Base-by-base conservation (phyloP, 805 yeast species). In the Schwanniomyces vanrijiae region DNA sequence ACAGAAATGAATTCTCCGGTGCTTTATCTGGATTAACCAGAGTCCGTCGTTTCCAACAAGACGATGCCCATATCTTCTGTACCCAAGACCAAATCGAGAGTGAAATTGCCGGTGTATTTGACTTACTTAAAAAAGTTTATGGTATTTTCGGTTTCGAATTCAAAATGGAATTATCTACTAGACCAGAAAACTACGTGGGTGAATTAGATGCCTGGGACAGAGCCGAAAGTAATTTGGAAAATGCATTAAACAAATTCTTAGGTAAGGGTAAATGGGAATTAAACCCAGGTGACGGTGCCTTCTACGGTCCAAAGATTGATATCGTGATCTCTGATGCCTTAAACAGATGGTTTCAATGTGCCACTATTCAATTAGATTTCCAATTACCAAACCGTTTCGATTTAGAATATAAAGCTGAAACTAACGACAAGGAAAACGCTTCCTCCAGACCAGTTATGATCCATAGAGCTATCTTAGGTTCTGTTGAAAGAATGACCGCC, bases 401-500 rank as follows among this genome's bases (percentile, higher is more conserved):
- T 59, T 81, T 94, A 58, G 90, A 87, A 69, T 94, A 80, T 77
- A 86, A 88, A 73, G 80, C 88, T 42, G 76, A 71, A 46, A 56
- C 63, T 43, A 83, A 81, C 72, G 86, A 79, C 54, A 71, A 69
- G 60, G 81, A 61, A 37, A 76, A 78, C 54, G 81, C 80, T 52
- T 77, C 77, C 58, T 81, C 79, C 48, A 88, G 96, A 71, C 99
- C 99, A 43, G 99, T 94, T 46, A 94, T 94, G 98, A 92, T 94
- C 64, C 99, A 94, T 78, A 88, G 99, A 75, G 99, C 99, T 56
- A 90, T 94, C 56, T 81, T 92, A 65, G 99, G 99, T 58, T 89
- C 97, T 40, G 95, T 94, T 51, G 99, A 94, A 80, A 88, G 99
- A 80, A 91, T 94, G 98, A 88, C 96, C 53, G 99, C 97, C 53